Base-by-base conservation (phyloP, 768 basidiomycete species). In the Inosperma sp. region DNA sequence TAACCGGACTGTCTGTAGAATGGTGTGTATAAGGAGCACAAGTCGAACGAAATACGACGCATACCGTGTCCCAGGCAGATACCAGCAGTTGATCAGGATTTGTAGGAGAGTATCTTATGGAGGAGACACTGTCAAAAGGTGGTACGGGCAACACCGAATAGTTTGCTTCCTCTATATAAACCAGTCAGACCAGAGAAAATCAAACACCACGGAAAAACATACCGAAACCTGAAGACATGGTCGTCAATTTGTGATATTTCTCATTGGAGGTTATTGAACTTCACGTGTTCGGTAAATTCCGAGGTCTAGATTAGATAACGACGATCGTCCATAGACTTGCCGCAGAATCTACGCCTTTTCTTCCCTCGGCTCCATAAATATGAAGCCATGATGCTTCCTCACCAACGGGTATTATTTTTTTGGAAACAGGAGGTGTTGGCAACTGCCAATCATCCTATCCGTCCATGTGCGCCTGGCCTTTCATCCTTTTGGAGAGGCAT, bases 31-130 rank as follows among this genome's bases (percentile, higher is more conserved):
- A 51, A 49, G 40, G 35, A 7, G 49, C 37, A 52, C 30, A 23
- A 36, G 51, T 50, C 21, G 39, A 42, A 49, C 48, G 51, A 35
- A 16, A 21, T 37, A 7, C 55, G 29, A 31, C 4, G 58, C 72
- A 23, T 60, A 78, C 80, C 19, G 88, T 81, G 67, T 98, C 95
- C 95, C 95, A 98, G 53, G 88, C 86, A 10, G 90, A 82, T 14
- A 88, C 89, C 0, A 97, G 70, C 1, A 98, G 70, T 16, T 86
- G 83, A 48, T 86, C 77, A 2, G 93, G 84, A 64, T 87, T 80
- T 3, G 77, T 75, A 1, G 92, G 88, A 17, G 92, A 90, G 67
- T 88, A 97, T 26, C 80, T 76, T 23, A 97, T 71, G 31, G 82
- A 77, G 2, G 91, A 88, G 43, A 95, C 79, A 59, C 86, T 87